Percentiles rank a stretch among this genome's conserved stretches.
These are phyloP conservation scores for Arachnopeziza araneosa DNA, from an alignment of 2,329 filamentous ascomycete species.

Conservation along the genomic window DNA sequence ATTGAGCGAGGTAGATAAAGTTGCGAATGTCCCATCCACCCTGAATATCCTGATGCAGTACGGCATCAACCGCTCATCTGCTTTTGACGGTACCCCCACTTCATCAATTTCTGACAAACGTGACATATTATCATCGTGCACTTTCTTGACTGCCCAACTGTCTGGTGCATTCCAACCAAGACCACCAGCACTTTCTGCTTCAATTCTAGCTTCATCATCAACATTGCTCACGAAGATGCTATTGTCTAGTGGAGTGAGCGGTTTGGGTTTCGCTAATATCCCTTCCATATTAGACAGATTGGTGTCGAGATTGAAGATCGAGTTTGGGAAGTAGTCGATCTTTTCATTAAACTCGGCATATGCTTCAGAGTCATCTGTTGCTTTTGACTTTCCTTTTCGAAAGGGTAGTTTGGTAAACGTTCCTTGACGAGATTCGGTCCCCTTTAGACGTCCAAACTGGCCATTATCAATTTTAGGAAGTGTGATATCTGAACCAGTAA, in stretches of 20 bases:
- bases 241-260: conserved; percentile 65
- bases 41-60: conserved; percentile 96
- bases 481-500: conserved; percentile 25
- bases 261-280: conserved; percentile 68
- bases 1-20: conserved; percentile 77
- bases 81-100: conserved; percentile 56
- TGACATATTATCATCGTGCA: conserved; percentile 57
- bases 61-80: conserved; percentile 67
- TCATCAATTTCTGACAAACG: conserved; percentile 61
- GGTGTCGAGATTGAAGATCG: conserved; percentile 75
- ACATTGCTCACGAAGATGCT: conserved; percentile 39
- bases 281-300: conserved; percentile 88
- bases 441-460: conserved; percentile 10
- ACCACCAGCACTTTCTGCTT: conserved; percentile 22
- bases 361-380: conserved; percentile 50
- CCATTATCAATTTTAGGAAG: conserved; percentile 19
- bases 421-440: conserved; percentile 19
- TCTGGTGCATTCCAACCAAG: conserved; percentile 89
- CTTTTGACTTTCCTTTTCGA: conserved; percentile 48
- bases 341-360: conserved; percentile 30
- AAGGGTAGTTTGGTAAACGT: conserved; percentile 53
- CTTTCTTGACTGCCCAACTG: conserved; percentile 86
- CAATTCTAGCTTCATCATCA: conserved; percentile 37
- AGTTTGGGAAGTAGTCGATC: conserved; percentile 32
- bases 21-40: conserved; percentile 89